Evolutionary conservation across 257 asterid genomes (phyloP).

Genomic region (Capsicum pubescens): DNA sequence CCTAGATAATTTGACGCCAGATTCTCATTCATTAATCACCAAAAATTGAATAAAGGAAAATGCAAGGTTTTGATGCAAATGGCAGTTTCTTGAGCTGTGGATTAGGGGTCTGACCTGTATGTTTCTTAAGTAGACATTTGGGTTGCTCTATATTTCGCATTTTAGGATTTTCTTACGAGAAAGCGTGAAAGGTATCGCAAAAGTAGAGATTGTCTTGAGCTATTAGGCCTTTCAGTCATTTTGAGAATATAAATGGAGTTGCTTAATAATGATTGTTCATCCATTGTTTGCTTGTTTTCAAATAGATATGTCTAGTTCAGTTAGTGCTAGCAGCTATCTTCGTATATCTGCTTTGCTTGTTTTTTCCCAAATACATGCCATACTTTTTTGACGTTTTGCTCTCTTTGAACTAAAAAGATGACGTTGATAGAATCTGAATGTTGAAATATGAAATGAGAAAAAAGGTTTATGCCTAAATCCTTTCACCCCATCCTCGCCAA

Average conservation of each 20-base stretch:
- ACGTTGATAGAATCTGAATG: neutral
- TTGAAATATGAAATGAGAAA: neutral
- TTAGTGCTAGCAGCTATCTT: neutral
- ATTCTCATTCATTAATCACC: conserved; percentile 10
- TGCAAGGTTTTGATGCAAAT: neutral
- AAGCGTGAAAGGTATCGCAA: neutral
- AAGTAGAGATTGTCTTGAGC: neutral
- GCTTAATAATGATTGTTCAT: neutral
- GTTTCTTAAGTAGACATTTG: no score
- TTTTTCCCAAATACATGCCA: neutral
- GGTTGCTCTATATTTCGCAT: neutral
- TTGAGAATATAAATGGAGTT: neutral
- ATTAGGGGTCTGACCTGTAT: no score
- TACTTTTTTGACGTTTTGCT: neutral
- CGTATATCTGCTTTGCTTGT: neutral
- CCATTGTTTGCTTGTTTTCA: neutral
- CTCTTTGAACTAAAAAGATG: no score
- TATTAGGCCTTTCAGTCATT: neutral
- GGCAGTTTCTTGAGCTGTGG: no score
- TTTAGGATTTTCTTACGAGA: neutral
- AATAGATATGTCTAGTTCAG: neutral
- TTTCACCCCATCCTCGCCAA: neutral
- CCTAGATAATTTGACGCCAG: neutral
- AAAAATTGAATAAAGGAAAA: neutral
- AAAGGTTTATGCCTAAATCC: neutral